phyloP scores from a whole-genome alignment of 352 stramenopile genomes.

The Phytopythium cucurbitacearum region DNA sequence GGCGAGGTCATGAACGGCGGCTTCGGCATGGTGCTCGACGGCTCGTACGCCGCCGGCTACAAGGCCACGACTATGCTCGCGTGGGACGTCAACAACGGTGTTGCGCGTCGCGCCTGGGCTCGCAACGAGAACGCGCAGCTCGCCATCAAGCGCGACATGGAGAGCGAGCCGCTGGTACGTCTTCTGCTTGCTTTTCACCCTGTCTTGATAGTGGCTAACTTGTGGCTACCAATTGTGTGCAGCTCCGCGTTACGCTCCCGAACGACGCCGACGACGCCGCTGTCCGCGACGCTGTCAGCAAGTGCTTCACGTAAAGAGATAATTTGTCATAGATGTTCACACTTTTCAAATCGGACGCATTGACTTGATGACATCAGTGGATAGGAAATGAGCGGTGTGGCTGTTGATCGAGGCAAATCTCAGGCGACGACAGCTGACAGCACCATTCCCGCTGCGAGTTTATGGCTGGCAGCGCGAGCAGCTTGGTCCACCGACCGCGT shows the following conservation, averaged over 20 bases:
- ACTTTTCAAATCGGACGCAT: too few relatives aligned
- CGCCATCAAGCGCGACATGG: constrained; percentile 81
- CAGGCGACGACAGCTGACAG: too few relatives aligned
- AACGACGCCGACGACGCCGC: constrained; percentile 36
- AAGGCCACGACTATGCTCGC: constrained; percentile 76
- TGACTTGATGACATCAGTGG: too few relatives aligned
- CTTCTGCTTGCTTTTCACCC: not conserved
- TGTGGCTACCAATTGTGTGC: constrained; percentile 10
- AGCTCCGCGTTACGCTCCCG: constrained; percentile 55
- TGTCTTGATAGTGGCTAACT: constrained; percentile 6
- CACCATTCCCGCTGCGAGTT: too few relatives aligned
- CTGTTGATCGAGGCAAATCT: too few relatives aligned
- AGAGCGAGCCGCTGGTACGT: constrained; percentile 65
- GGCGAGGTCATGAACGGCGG: constrained; percentile 87
- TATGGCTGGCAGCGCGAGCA: too few relatives aligned
- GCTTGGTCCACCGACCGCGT: too few relatives aligned
- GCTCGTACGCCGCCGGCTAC: constrained; percentile 51
- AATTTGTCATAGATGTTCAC: too few relatives aligned
- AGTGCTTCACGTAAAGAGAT: constrained; percentile 27
- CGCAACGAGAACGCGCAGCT: constrained; percentile 84
- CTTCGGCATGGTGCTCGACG: constrained; percentile 86
- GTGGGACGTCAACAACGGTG: constrained; percentile 90
- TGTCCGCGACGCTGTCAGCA: constrained; percentile 39
- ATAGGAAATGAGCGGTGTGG: too few relatives aligned
- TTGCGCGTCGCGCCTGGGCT: constrained; percentile 73